Percentiles rank a stretch among this genome's conserved stretches.
Conservation (phyloP, 257 asterid genomes). For the Solanum arcanum region DNA sequence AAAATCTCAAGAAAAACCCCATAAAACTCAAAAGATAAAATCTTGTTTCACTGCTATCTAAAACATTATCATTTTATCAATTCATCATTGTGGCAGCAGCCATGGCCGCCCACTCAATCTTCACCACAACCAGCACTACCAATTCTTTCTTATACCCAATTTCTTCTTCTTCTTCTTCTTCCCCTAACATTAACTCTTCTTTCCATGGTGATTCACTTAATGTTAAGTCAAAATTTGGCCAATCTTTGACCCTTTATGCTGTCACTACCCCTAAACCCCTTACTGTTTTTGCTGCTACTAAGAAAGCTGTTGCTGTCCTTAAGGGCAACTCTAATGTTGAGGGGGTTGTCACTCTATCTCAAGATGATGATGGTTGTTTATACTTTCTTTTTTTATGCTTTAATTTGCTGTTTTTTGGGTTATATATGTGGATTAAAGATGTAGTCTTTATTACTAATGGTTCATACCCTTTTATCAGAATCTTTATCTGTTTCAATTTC, state of each 20-base stretch:
- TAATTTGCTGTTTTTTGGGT: neutral
- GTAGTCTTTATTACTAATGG: neutral
- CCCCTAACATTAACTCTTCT: constrained; percentile 20
- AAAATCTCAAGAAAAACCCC: neutral
- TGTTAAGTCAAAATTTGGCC: constrained; percentile 18
- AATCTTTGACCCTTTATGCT: constrained; percentile 30
- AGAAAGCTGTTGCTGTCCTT: constrained; percentile 83
- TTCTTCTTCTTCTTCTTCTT: constrained; percentile 25
- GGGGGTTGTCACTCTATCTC: constrained; percentile 85
- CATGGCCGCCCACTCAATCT: constrained; percentile 65
- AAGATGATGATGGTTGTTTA: constrained; percentile 54
- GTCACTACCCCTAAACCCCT: constrained; percentile 45
- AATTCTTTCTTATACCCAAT: constrained; percentile 11
- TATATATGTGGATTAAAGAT: neutral
- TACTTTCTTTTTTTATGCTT: constrained; percentile 1
- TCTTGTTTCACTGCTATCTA: neutral
- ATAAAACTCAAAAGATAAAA: neutral
- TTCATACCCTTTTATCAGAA: neutral
- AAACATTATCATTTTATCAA: neutral
- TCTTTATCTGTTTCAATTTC: neutral
- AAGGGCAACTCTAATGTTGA: constrained; percentile 77
- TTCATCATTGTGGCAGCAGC: constrained; percentile 43
- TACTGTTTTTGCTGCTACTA: constrained; percentile 58
- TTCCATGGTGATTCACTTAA: constrained; percentile 60
- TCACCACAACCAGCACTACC: constrained; percentile 18